phyloP scores from a whole-genome alignment of 2,329 filamentous ascomycete genomes.

The Fusarium sp. region DNA sequence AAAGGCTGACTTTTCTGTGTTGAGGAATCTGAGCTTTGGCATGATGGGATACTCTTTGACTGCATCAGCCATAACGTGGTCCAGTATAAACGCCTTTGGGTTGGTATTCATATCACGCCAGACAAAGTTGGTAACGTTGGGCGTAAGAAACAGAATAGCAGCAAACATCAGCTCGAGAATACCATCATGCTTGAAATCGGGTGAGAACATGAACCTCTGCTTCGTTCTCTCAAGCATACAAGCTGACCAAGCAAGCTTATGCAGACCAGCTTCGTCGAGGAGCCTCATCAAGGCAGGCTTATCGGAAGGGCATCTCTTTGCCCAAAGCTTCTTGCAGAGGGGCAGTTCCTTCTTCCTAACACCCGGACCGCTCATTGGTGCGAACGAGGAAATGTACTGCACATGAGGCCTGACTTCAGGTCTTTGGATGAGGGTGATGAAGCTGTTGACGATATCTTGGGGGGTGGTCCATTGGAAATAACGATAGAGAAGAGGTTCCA shows the following conservation, averaged over 20 bases:
- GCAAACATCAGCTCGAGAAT: conserved; percentile 31
- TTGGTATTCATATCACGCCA: conserved; percentile 30
- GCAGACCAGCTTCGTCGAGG: conserved; percentile 10
- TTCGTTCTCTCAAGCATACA: conserved; percentile 18
- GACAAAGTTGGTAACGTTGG: conserved; percentile 24
- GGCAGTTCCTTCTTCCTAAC: conserved; percentile 2
- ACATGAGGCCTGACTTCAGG: conserved; percentile 26
- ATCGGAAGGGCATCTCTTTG: conserved; percentile 8
- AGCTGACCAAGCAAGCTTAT: conserved; percentile 20
- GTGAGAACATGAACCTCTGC: conserved; percentile 24
- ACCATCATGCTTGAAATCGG: conserved; percentile 30
- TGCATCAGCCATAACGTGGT: not conserved
- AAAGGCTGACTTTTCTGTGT: conserved; percentile 14
- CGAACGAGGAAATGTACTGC: conserved; percentile 13
- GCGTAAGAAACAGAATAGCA: conserved; percentile 14
- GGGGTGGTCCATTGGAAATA: conserved; percentile 14
- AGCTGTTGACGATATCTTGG: conserved; percentile 18
- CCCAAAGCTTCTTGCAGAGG: conserved; percentile 12
- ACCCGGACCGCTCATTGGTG: not conserved
- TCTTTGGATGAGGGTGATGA: conserved; percentile 25
- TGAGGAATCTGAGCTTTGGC: conserved; percentile 12
- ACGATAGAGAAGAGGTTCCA: conserved; percentile 36
- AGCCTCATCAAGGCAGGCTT: conserved; percentile 15
- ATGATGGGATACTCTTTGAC: conserved; percentile 8
- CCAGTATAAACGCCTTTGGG: conserved; percentile 9